Base-by-base conservation (phyloP, 78 protist species). In the Blattamonas nauphoetae region DNA sequence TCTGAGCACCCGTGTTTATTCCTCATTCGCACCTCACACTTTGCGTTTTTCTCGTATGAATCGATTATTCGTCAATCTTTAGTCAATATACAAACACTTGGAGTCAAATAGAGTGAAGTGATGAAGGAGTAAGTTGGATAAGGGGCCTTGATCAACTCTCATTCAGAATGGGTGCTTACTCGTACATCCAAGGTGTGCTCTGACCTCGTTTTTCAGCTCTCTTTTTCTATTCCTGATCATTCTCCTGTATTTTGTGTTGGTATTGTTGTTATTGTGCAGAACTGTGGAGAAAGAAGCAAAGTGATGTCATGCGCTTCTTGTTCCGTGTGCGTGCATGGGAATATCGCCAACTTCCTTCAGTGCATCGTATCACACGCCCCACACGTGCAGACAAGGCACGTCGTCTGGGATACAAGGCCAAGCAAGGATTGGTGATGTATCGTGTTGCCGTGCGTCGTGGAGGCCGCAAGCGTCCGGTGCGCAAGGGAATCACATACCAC, bases 381-480 rank as follows among this genome's bases (percentile, higher is more conserved):
- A 92, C 97, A 29, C 94, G 99, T 86, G 97, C 98, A 32, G 99
- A 97, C 92, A 97, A 97, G 93, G 99, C 99, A 35, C 94, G 98
- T 89, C 91, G 92, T 46, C 94, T 98, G 45, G 99, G 99, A 87
- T 98, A 96, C 97, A 96, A 96, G 95, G 97, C 98, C 87, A 96
- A 96, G 95, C 99, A 94, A 91, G 98, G 98, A 38, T 91, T 86
- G 83, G 91, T 92, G 71, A 88, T 96, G 45, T 93, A 93, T 92
- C 93, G 96, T 21, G 45, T 85, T 71, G 97, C 98, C 86, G 94
- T 98, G 63, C 93, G 98, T 90, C 96, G 98, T 45, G 99, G 99
- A 86, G 94, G 94, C 88, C 96, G 99, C 94, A 94, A 94, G 94
- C 88, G 95, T 85, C 95, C 87, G 29, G 89, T 80, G 45, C 87